Conservation (phyloP, 441 rosid genomes). For the Gossypium lobatum region DNA sequence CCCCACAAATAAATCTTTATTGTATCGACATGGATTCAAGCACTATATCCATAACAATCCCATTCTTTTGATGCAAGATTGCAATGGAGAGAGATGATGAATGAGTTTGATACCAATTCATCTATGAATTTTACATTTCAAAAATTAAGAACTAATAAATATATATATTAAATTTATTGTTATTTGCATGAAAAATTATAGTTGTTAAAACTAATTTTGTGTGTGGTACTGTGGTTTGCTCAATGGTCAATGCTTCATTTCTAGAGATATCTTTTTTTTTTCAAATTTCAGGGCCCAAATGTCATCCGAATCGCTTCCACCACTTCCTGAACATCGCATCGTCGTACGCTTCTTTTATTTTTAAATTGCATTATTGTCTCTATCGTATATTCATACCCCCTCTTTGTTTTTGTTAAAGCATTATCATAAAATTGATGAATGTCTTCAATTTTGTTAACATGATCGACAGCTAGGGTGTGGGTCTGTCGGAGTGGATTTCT, state of each 20-base stretch:
- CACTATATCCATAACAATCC: too few species aligned
- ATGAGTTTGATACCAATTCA: background rate
- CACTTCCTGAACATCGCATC: conserved; percentile 28
- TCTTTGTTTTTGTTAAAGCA: background rate
- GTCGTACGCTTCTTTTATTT: conserved; percentile 24
- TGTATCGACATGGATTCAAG: too few species aligned
- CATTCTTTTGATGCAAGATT: too few species aligned
- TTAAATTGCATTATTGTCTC: background rate
- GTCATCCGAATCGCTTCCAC: conserved; percentile 37
- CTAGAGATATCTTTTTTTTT: too few species aligned
- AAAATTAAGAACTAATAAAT: too few species aligned
- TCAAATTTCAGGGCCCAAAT: conserved; percentile 22
- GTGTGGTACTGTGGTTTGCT: background rate
- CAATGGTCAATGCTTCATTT: background rate
- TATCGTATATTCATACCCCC: background rate
- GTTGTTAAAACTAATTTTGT: background rate
- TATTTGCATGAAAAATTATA: background rate
- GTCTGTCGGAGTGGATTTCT: conserved; percentile 51
- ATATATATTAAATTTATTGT: background rate
- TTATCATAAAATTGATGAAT: background rate
- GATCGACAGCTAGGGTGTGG: conserved; percentile 66
- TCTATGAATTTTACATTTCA: background rate
- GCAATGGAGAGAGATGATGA: background rate
- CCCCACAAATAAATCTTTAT: too few species aligned
- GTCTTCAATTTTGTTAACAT: background rate